phyloP scores from a whole-genome alignment of 257 asterid species.

The Nicotiana otophora region DNA sequence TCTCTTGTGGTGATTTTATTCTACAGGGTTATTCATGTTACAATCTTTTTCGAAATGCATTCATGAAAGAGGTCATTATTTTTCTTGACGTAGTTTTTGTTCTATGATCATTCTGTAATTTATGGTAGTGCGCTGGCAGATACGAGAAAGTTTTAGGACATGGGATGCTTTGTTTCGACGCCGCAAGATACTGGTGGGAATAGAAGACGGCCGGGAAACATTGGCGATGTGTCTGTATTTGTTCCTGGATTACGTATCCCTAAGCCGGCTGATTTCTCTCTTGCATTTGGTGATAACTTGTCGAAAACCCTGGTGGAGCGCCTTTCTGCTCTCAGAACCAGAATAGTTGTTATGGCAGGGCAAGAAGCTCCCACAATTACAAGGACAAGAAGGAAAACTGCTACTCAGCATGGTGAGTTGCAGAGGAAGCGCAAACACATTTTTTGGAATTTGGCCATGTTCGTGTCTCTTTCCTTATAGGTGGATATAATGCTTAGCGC shows the following conservation, averaged over 20 bases:
- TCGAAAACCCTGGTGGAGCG: constrained; percentile 69
- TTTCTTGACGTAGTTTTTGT: constrained; percentile 10
- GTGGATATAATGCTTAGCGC: constrained; percentile 27
- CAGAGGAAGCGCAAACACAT: neutral
- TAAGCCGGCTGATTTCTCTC: constrained; percentile 74
- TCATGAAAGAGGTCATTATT: neutral
- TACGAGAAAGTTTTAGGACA: constrained; percentile 30
- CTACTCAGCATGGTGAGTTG: constrained; percentile 87
- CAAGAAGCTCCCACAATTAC: constrained; percentile 95
- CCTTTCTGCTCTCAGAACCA: constrained; percentile 86
- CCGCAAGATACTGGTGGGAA: constrained; percentile 66
- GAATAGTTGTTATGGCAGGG: constrained; percentile 89
- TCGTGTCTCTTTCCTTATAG: constrained; percentile 3
- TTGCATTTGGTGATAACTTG: constrained; percentile 47
- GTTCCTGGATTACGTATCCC: constrained; percentile 94
- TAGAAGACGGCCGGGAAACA: constrained; percentile 81
- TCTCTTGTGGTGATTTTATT: constrained; percentile 27
- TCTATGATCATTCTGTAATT: constrained; percentile 6
- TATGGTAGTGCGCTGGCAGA: constrained; percentile 27
- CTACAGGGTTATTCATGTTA: constrained; percentile 6
- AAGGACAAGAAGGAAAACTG: constrained; percentile 74
- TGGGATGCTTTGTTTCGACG: constrained; percentile 88
- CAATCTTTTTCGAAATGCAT: neutral
- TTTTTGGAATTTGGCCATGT: neutral
- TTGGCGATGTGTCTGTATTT: constrained; percentile 85